These are phyloP conservation scores for Murraya paniculata DNA, from an alignment of 345 rosid species.

Conservation along the genomic window DNA sequence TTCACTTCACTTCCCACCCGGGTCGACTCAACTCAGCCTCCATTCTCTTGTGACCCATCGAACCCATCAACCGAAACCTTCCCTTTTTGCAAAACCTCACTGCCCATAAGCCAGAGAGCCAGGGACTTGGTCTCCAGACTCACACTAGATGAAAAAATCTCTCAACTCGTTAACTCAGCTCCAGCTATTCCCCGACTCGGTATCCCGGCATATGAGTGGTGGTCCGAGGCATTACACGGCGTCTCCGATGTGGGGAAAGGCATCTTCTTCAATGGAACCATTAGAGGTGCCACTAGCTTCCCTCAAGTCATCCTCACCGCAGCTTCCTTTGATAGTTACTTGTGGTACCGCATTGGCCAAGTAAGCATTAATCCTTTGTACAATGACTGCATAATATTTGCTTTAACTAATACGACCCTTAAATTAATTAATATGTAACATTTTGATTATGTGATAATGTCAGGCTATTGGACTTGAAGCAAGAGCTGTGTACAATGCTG, in stretches of 20 bases:
- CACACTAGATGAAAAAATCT: slow-evolving; percentile 73
- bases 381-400: background rate
- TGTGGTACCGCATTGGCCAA: slow-evolving; percentile 89
- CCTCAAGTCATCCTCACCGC: slow-evolving; percentile 85
- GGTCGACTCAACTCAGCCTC: slow-evolving; percentile 41
- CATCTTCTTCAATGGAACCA: slow-evolving; percentile 49
- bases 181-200: slow-evolving; percentile 73
- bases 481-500: slow-evolving; percentile 62
- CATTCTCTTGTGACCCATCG: slow-evolving; percentile 55
- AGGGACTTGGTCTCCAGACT: slow-evolving; percentile 69
- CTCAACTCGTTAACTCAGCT: slow-evolving; percentile 73
- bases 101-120: slow-evolving; percentile 54
- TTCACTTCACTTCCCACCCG: background rate
- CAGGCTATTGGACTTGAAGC: slow-evolving; percentile 67
- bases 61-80: slow-evolving; percentile 45
- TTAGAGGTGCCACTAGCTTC: slow-evolving; percentile 75
- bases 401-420: background rate
- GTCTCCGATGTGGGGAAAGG: slow-evolving; percentile 57
- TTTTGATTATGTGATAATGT: background rate
- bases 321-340: slow-evolving; percentile 66
- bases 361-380: slow-evolving; percentile 20
- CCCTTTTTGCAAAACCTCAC: slow-evolving; percentile 53
- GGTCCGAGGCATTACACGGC: slow-evolving; percentile 94
- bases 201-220: slow-evolving; percentile 80
- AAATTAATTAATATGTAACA: background rate